Evolutionary conservation across 768 basidiomycete genomes (phyloP), one percentile per base, ranked within the genome.

Genomic region (Hemileccinum rubropunctum): DNA sequence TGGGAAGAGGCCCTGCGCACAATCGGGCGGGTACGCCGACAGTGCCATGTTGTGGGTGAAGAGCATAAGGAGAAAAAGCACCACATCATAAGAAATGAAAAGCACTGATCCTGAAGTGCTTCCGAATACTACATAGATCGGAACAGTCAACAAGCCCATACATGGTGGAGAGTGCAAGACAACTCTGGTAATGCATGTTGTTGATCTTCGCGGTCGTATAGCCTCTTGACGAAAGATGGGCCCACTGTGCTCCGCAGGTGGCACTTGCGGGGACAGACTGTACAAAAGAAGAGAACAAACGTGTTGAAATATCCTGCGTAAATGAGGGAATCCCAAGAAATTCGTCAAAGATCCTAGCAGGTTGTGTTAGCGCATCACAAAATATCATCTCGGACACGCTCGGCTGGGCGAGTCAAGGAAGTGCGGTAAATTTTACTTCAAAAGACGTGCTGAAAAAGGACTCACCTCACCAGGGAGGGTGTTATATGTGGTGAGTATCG

Each of bases 281-380:
- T 1, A 65, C 39, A 9, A 64, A 50, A 0, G 56, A 41, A 8
- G 45, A n/a, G 32, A 64, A 65, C 0, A 58, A 52, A 12, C 50
- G 49, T 0, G 53, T 60, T 0, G 47, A 48, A 11, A 61, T 3
- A 11, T 53, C 11, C 27, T 18, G n/a, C 13, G n/a, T 44, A 40
- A 39, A 64, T 60, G 3, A n/a, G n/a, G n/a, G n/a, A n/a, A n/a
- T n/a, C n/a, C 45, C 47, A 2, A 57, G 33, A 30, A 81, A 50
- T 27, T 54, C 55, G 8, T 65, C 64, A 48, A 61, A 59, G 5
- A 58, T 36, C 1, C 61, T 58, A 13, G 36, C 3, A 6, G 59
- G 64, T 15, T 48, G 58, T 13, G n/a, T n/a, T n/a, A n/a, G n/a
- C n/a, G n/a, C n/a, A n/a, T n/a, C n/a, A n/a, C n/a, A n/a, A n/a